A percentile compares a stretch with the other conserved stretches of the same genome.
phyloP scores from a whole-genome alignment of 2,329 filamentous ascomycete species.

The Apiospora koreana region DNA sequence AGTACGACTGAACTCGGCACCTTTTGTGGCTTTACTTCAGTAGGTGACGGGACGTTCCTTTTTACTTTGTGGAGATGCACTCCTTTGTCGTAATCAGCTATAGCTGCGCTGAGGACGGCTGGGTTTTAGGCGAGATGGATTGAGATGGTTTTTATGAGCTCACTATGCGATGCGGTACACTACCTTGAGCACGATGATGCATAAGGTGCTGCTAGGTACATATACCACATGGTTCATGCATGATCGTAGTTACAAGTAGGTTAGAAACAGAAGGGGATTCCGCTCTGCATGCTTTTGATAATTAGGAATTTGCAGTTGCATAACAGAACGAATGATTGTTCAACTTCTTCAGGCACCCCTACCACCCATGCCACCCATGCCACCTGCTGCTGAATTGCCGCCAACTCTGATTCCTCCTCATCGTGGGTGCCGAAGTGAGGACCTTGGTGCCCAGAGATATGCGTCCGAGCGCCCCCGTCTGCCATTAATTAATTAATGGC shows the following conservation, averaged over 20 bases:
- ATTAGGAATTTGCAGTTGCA: background rate
- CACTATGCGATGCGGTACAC: background rate
- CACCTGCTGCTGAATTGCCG: too few relatives aligned
- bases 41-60: background rate
- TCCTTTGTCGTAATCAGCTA: background rate
- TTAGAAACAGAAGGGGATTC: background rate
- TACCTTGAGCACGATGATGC: background rate
- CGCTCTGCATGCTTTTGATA: background rate
- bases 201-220: background rate
- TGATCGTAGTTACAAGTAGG: background rate
- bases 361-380: too few relatives aligned
- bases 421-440: background rate
- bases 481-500: slow-evolving; percentile 1
- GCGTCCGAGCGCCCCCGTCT: background rate
- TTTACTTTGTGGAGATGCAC: slow-evolving; percentile 5
- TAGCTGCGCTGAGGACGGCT: background rate
- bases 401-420: background rate
- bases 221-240: background rate
- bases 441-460: background rate
- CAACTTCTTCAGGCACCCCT: too few relatives aligned
- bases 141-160: background rate
- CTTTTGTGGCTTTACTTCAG: background rate
- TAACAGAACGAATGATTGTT: background rate
- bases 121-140: slow-evolving; percentile 1
- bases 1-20: background rate